These are phyloP conservation scores for Pythium folliculosum DNA, from an alignment of 352 stramenopile genomes.

Conservation along the genomic window DNA sequence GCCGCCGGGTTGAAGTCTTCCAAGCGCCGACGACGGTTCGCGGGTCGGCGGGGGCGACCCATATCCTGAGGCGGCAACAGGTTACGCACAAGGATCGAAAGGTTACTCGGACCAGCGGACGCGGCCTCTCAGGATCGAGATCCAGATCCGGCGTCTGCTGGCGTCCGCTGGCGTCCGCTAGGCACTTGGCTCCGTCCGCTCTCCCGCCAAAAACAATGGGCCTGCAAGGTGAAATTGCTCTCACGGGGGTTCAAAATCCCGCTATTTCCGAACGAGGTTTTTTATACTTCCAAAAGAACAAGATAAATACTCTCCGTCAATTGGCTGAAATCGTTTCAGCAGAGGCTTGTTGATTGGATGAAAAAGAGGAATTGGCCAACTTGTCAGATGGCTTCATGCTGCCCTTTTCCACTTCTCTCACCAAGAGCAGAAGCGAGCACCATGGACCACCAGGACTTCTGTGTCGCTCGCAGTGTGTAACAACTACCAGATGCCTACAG, in stretches of 20 bases:
- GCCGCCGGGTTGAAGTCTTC: conserved; percentile 17
- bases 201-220: conserved; percentile 19
- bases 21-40: conserved; percentile 7
- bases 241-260: too few species aligned
- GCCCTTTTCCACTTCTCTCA: conserved; percentile 21
- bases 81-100: conserved; percentile 2
- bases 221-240: too few species aligned
- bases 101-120: conserved; percentile 1
- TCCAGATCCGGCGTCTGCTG: not conserved
- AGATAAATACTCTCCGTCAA: not conserved
- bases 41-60: conserved; percentile 4
- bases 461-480: conserved; percentile 18
- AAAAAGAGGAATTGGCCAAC: not conserved
- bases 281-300: not conserved
- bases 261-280: not conserved
- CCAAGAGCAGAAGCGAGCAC: not conserved
- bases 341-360: too few species aligned
- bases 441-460: not conserved
- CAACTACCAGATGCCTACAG: conserved; percentile 7
- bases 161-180: conserved; percentile 13
- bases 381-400: conserved; percentile 26
- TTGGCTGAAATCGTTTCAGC: not conserved
- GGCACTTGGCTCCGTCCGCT: not conserved
- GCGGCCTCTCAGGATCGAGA: conserved; percentile 1
- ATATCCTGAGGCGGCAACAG: not conserved